Percentiles rank a stretch among this genome's conserved stretches.
Conservation (phyloP, 78 protist genomes). For the Tieghemostelium lacteum region DNA sequence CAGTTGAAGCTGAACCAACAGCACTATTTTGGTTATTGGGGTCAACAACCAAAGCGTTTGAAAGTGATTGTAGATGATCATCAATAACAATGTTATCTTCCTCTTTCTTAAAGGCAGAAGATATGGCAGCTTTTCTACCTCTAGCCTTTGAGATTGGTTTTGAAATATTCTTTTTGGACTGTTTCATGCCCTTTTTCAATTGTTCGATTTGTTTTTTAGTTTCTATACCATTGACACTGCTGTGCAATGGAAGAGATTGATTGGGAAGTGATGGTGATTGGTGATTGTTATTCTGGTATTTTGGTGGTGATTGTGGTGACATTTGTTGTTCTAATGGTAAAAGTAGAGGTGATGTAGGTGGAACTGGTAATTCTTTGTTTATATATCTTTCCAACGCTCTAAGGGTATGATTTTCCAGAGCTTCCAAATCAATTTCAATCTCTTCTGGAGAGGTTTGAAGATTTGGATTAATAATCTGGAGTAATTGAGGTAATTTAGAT, state of each 20-base stretch:
- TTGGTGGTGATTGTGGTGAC: neutral
- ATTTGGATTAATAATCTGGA: slow-evolving; percentile 46
- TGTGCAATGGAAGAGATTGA: neutral
- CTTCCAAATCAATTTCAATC: slow-evolving; percentile 69
- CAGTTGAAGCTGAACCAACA: neutral
- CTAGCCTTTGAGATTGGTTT: slow-evolving; percentile 70
- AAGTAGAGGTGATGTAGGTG: neutral
- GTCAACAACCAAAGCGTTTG: too few species aligned
- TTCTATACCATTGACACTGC: slow-evolving; percentile 6
- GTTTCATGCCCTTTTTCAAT: neutral
- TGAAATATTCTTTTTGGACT: slow-evolving; percentile 11
- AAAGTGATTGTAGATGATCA: neutral
- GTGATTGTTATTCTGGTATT: slow-evolving; percentile 21
- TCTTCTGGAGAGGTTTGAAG: slow-evolving; percentile 30
- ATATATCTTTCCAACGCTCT: slow-evolving; percentile 51
- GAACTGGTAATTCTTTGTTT: neutral
- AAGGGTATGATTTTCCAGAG: slow-evolving; percentile 36
- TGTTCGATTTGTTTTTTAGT: slow-evolving; percentile 19
- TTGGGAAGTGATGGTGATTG: neutral
- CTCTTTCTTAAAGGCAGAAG: neutral
- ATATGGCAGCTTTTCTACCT: slow-evolving; percentile 37
- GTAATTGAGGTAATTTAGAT: slow-evolving; percentile 6
- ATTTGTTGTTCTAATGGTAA: neutral
- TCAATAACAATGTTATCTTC: slow-evolving; percentile 11
- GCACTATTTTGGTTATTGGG: too few species aligned